phyloP scores from a whole-genome alignment of 495 filamentous ascomycete genomes.

The Neurospora sp. region DNA sequence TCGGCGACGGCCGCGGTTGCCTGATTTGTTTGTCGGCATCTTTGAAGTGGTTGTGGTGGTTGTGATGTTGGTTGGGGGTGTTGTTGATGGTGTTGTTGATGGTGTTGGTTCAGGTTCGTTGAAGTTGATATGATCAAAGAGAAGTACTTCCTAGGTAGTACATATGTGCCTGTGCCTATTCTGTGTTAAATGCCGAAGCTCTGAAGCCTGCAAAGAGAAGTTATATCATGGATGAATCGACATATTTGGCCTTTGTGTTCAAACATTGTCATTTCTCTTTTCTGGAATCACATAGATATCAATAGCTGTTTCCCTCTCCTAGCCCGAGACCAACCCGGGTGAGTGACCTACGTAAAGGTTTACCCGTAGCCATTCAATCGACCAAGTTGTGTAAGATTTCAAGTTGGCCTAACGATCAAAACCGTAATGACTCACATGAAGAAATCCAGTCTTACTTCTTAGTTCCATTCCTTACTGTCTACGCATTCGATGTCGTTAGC shows the following conservation, averaged over 20 bases:
- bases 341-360: background rate
- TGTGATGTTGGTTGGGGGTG: constrained; percentile 3
- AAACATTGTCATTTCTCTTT: background rate
- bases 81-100: constrained; percentile 59
- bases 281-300: background rate
- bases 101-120: constrained; percentile 42
- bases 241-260: background rate
- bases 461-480: background rate
- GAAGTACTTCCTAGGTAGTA: no score
- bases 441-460: background rate
- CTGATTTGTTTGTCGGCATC: background rate
- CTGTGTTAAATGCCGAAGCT: no score
- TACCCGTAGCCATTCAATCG: background rate
- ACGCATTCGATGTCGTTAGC: background rate
- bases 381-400: background rate
- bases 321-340: background rate
- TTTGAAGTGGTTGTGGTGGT: background rate
- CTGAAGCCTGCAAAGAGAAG: no score
- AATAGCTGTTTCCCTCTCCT: background rate
- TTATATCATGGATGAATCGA: constrained; percentile 22
- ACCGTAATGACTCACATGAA: background rate
- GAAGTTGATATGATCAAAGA: constrained; percentile 51
- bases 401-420: background rate
- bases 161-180: no score
- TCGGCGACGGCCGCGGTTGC: background rate